Evolutionary conservation across 2,329 filamentous ascomycete species (phyloP).

Genomic region (Coleophoma eucalyptorum): DNA sequence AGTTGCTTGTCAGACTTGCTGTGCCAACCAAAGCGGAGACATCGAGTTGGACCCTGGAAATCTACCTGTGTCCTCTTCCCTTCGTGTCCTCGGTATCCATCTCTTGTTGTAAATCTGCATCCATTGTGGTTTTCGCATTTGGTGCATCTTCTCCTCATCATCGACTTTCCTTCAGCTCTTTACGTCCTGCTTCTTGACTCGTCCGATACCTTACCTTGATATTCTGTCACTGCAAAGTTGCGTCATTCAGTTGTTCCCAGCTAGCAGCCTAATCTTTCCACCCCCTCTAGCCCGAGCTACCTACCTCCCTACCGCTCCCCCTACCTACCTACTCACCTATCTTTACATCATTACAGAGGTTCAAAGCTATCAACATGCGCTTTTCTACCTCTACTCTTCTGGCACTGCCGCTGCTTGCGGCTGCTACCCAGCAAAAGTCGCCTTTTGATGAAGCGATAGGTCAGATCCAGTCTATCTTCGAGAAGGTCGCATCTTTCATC

Average conservation of each 20-base stretch:
- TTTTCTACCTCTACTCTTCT: conserved; percentile 48
- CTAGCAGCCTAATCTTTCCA: conserved; percentile 5
- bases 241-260: conserved; percentile 8
- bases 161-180: no score
- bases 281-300: conserved; percentile 2
- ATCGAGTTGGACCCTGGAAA: no score
- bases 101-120: no score
- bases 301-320: conserved; percentile 1
- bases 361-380: conserved; percentile 41
- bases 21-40: no score
- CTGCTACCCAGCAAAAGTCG: conserved; percentile 48
- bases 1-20: no score
- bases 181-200: background rate
- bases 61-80: no score
- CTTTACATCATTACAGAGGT: no score
- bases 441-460: conserved; percentile 54
- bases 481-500: conserved; percentile 52
- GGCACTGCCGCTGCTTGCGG: conserved; percentile 52
- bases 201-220: background rate
- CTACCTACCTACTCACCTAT: background rate
- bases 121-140: no score
- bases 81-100: no score
- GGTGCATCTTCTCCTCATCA: no score
- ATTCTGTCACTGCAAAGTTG: background rate
- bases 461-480: conserved; percentile 60